Evolutionary conservation across 73 alveolate species (phyloP).

Genomic region (Stentor coeruleus): DNA sequence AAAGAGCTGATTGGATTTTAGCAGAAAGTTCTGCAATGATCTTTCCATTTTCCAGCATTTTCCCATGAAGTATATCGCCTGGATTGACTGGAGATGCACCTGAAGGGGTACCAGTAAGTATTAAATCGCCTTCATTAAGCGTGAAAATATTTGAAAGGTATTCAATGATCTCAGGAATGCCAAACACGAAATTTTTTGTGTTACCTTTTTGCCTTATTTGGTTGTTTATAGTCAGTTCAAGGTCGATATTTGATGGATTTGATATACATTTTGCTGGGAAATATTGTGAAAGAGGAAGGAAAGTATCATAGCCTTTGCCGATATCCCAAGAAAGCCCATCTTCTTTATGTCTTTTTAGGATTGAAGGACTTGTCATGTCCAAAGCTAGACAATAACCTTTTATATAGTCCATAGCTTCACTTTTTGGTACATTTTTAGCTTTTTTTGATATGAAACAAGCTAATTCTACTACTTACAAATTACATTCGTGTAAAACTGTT

Average conservation of each 20-base stretch:
- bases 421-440: conserved; percentile 45
- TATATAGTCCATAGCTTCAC: conserved; percentile 59
- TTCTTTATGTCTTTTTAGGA: conserved; percentile 47
- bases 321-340: conserved; percentile 72
- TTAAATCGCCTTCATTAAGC: conserved; percentile 72
- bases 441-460: conserved; percentile 59
- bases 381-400: conserved; percentile 76
- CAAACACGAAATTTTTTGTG: conserved; percentile 52
- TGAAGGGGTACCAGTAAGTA: conserved; percentile 82
- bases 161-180: conserved; percentile 45
- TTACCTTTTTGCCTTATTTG: conserved; percentile 40
- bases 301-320: conserved; percentile 67
- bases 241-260: conserved; percentile 59
- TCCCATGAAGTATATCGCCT: neutral
- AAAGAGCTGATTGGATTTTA: too few species aligned
- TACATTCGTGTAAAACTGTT: conserved; percentile 68
- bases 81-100: conserved; percentile 22
- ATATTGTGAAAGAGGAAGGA: conserved; percentile 58
- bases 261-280: conserved; percentile 37
- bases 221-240: conserved; percentile 43
- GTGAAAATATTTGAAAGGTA: conserved; percentile 50
- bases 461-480: conserved; percentile 45
- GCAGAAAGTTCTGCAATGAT: neutral
- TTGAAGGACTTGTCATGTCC: conserved; percentile 62
- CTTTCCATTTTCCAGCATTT: neutral